Evolutionary conservation across 2,329 filamentous ascomycete species (phyloP).

Genomic region (Penicillium expansum): DNA sequence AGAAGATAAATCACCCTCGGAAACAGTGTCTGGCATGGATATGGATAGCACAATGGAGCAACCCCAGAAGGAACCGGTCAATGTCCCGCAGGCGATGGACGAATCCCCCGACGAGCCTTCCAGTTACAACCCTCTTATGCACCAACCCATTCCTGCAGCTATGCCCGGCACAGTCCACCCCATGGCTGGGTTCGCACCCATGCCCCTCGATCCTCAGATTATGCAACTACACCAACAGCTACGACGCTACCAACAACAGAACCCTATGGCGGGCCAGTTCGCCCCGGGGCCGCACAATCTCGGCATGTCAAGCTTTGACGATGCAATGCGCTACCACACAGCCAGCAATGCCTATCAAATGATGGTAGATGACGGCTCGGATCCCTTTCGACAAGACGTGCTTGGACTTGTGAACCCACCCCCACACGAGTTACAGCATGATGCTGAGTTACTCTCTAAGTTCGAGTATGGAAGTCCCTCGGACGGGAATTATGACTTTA

Average conservation of each 20-base stretch:
- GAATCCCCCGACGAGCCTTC: slow-evolving; percentile 25
- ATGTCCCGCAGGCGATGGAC: slow-evolving; percentile 22
- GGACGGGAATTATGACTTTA: slow-evolving; percentile 38
- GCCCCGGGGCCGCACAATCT: slow-evolving; percentile 32
- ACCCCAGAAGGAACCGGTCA: slow-evolving; percentile 10
- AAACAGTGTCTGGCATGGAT: slow-evolving; percentile 14
- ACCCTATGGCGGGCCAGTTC: slow-evolving; percentile 36
- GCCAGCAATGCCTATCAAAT: slow-evolving; percentile 41
- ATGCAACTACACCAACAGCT: slow-evolving; percentile 52
- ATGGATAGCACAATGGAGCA: slow-evolving; percentile 18
- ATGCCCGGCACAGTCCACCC: slow-evolving; percentile 38
- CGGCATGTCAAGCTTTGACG: slow-evolving; percentile 37
- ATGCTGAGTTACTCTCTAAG: slow-evolving; percentile 40
- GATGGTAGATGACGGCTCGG: slow-evolving; percentile 43
- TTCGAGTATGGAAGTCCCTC: slow-evolving; percentile 40
- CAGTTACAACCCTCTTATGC: slow-evolving; percentile 34
- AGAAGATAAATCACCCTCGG: slow-evolving; percentile 24
- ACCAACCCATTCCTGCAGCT: slow-evolving; percentile 29
- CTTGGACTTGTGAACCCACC: slow-evolving; percentile 41
- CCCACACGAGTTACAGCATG: slow-evolving; percentile 41
- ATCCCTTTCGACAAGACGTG: slow-evolving; percentile 39
- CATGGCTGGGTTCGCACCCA: slow-evolving; percentile 46
- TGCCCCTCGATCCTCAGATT: slow-evolving; percentile 62
- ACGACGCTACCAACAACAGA: slow-evolving; percentile 41
- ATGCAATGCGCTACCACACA: slow-evolving; percentile 39